Base-by-base conservation (phyloP, 2,329 filamentous ascomycete species). In the Rhynchosporium agropyri region DNA sequence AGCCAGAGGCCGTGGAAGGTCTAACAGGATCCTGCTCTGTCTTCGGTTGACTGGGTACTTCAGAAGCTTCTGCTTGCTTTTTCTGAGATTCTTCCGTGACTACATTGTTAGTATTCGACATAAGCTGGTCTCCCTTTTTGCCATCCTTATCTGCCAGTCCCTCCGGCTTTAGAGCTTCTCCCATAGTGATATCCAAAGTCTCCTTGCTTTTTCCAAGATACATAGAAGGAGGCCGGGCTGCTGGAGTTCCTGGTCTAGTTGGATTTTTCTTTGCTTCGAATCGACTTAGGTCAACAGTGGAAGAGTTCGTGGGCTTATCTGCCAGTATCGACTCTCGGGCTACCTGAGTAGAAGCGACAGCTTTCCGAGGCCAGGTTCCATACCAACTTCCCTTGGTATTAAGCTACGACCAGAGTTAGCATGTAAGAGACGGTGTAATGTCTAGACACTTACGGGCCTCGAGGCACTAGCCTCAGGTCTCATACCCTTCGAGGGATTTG, bases 311-410 rank as follows among this genome's bases (percentile, higher is more conserved):
- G 9, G 70, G 60, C 61, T 73, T 75, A 58, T 74, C 83, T 36
- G 84, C 85, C 51, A 84, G 75, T 33, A 88, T 87, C 12, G 82
- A 84, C 72, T 89, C 85, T 66, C 79, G 80, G 3, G 84, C 84
- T 50, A 89, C 77, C 58, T 85, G 83, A 5, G 82, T 87, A 8
- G 84, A 88, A 33, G 85, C 79, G 15, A 78, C 76, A 6, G 85
- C 83, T 70, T 88, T 88, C 64, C 82, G 78, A 20, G 84, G 82
- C 83, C 83, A 87, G 20, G 85, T 73, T 29, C 84, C 83, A 73
- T 88, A 88, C 85, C 85, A 88, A 72, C 84, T 87, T 28, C 65
- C 64, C 26, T 69, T 72, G 8, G 67, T 57, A 45, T 69, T 68
- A n/a, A 71, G 43, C 70, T 73, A 40, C n/a, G 58, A 29, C 15